Percentiles rank a stretch among this genome's conserved stretches.
phyloP scores from a whole-genome alignment of 371 early-diverging fungal genomes.

The Mucor indicus region DNA sequence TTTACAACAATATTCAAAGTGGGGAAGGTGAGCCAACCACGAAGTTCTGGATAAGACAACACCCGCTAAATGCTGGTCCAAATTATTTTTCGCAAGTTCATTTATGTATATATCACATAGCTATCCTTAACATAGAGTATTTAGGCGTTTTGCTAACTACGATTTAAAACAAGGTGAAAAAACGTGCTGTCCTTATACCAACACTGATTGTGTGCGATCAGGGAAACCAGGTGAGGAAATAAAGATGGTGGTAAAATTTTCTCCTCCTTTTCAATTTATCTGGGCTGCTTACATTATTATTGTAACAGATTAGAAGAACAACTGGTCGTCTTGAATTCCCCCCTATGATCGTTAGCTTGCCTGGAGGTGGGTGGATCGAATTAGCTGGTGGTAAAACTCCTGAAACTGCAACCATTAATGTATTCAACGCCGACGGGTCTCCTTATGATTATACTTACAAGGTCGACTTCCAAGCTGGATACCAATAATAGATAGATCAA shows the following conservation, averaged over 20 bases:
- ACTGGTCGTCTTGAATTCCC: not conserved
- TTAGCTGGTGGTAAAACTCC: not conserved
- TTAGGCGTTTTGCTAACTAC: not conserved
- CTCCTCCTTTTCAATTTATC: not conserved
- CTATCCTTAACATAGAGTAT: not conserved
- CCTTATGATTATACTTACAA: not conserved
- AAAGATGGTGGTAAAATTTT: not conserved
- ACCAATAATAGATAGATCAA: no score
- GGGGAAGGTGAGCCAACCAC: not conserved
- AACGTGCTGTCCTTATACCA: not conserved
- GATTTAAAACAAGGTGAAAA: not conserved
- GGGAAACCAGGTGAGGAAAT: not conserved
- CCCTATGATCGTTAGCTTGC: not conserved
- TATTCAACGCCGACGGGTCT: not conserved
- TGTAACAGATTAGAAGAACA: not conserved
- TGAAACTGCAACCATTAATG: not conserved
- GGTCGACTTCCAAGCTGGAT: slow-evolving; percentile 1
- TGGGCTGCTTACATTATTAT: not conserved
- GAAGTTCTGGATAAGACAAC: not conserved
- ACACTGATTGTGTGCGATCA: not conserved
- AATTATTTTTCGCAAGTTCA: slow-evolving; percentile 1
- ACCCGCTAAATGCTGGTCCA: not conserved
- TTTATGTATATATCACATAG: no score
- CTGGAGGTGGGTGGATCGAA: slow-evolving; percentile 3
- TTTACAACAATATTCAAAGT: not conserved